Conservation (phyloP, 2,329 filamentous ascomycete genomes). For the Dryadomyces quercus-mongolicae region DNA sequence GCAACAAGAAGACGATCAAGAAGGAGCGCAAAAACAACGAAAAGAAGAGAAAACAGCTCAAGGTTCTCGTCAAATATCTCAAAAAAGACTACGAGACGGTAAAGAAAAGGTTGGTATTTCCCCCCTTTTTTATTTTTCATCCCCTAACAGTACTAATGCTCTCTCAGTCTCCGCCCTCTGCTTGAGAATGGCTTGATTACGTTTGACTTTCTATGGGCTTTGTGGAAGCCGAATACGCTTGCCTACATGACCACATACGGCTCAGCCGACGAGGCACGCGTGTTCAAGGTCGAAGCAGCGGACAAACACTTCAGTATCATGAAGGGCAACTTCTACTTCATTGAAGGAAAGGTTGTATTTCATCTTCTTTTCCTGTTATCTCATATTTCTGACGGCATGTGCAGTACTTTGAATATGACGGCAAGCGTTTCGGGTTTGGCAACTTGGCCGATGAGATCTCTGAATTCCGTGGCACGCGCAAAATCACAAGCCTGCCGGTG, state of each 20-base stretch:
- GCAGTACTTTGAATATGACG: constrained; percentile 75
- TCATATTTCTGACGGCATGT: neutral
- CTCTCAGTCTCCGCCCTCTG: constrained; percentile 58
- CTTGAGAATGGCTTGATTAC: constrained; percentile 75
- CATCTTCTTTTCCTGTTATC: neutral
- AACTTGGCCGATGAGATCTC: constrained; percentile 56
- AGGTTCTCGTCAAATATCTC: constrained; percentile 34
- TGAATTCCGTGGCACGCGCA: constrained; percentile 67
- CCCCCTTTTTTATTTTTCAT: too few species aligned
- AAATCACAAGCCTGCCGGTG: constrained; percentile 65
- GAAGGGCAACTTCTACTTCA: constrained; percentile 61
- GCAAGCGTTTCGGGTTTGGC: constrained; percentile 71
- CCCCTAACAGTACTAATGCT: neutral
- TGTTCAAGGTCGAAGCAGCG: constrained; percentile 70
- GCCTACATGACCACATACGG: constrained; percentile 70
- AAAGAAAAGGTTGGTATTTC: constrained; percentile 51
- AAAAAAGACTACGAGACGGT: constrained; percentile 61
- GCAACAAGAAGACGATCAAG: constrained; percentile 43
- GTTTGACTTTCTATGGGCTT: constrained; percentile 77
- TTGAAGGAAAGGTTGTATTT: constrained; percentile 48
- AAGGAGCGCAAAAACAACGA: constrained; percentile 47
- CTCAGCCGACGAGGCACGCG: constrained; percentile 61
- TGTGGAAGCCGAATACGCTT: constrained; percentile 79
- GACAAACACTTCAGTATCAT: constrained; percentile 58
- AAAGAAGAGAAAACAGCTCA: constrained; percentile 52